Conservation (phyloP, 2,329 filamentous ascomycete genomes). For the Neonectria ditissima region DNA sequence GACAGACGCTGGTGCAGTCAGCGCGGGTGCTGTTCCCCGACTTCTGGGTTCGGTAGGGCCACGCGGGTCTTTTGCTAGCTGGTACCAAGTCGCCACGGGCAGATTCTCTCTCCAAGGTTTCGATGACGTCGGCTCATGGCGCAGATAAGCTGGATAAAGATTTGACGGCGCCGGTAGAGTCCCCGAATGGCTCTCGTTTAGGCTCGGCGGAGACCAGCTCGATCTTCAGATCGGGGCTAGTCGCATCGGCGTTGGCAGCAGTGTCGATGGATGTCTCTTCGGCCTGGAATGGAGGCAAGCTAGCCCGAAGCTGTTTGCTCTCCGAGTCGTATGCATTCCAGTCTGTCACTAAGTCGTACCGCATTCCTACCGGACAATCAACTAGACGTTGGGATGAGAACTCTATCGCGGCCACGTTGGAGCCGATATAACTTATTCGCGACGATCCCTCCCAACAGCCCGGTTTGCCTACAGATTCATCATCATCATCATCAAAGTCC, state of each 20-base stretch:
- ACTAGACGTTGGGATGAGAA: not conserved
- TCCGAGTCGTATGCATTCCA: not conserved
- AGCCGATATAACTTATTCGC: constrained; percentile 25
- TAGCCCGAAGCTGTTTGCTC: constrained; percentile 8
- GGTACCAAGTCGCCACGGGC: not conserved
- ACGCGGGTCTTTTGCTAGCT: not conserved
- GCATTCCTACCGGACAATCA: not conserved
- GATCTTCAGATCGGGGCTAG: constrained; percentile 29
- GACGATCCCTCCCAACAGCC: constrained; percentile 25
- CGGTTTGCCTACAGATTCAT: not conserved
- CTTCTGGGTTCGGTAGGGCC: not conserved
- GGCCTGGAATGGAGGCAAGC: constrained; percentile 23
- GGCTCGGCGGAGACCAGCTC: constrained; percentile 28
- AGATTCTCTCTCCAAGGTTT: not conserved
- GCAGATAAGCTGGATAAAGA: not conserved
- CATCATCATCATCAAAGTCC: constrained; percentile 3
- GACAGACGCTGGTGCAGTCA: not conserved
- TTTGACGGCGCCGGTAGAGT: not conserved
- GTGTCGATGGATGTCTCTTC: constrained; percentile 8
- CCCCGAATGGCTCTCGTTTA: constrained; percentile 17
- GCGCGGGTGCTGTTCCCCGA: not conserved
- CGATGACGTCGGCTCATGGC: not conserved
- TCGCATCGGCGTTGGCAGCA: not conserved
- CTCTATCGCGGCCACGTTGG: not conserved
- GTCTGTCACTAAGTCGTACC: not conserved